Conservation (phyloP, 129 eudicot genomes). For the Erigeron canadensis region DNA sequence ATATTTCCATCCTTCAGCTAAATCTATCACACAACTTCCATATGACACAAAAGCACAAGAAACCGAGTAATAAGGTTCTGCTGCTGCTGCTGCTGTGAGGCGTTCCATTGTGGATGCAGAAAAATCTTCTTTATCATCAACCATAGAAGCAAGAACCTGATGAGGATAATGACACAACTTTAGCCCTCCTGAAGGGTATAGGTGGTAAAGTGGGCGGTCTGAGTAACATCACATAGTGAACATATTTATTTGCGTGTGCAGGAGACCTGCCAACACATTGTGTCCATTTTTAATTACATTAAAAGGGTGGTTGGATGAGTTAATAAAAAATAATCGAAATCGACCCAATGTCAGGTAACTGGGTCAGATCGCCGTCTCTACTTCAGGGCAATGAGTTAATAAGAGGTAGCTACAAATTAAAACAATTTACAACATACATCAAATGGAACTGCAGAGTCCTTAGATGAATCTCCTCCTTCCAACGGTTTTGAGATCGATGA, state of each 20-base stretch:
- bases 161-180: slow-evolving; percentile 17
- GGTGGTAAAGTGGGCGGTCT: neutral
- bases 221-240: neutral
- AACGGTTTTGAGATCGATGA: slow-evolving; percentile 28
- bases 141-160: slow-evolving; percentile 76
- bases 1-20: slow-evolving; percentile 89
- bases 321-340: neutral
- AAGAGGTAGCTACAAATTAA: slow-evolving; percentile 5
- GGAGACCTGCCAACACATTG: too few relatives aligned
- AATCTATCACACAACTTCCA: slow-evolving; percentile 77
- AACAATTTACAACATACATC: slow-evolving; percentile 46
- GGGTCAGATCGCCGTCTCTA: neutral
- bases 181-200: slow-evolving; percentile 24
- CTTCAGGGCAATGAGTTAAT: neutral
- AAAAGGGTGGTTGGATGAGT: neutral
- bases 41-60: slow-evolving; percentile 90
- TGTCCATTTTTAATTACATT: neutral
- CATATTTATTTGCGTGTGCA: neutral
- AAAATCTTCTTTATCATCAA: slow-evolving; percentile 67
- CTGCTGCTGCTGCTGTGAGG: slow-evolving; percentile 84
- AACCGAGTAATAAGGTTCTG: slow-evolving; percentile 91
- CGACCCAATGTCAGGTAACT: neutral
- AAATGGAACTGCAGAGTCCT: slow-evolving; percentile 56
- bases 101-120: slow-evolving; percentile 73
- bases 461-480: slow-evolving; percentile 39